Conservation (phyloP, 441 rosid genomes). For the Erodium moschatum region DNA sequence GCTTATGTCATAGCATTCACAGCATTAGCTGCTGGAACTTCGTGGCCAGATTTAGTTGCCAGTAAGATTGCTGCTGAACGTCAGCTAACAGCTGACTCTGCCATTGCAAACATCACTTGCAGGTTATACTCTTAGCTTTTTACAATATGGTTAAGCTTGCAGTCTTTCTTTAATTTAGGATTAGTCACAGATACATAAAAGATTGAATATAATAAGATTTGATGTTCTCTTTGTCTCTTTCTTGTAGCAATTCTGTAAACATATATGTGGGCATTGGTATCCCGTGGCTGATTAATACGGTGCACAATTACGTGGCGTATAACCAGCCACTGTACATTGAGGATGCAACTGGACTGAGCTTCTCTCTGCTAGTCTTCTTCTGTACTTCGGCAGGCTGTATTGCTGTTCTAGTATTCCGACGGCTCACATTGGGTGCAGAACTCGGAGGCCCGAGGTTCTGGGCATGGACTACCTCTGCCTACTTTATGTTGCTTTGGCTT, state of each 20-base stretch:
- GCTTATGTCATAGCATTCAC: slow-evolving; percentile 87
- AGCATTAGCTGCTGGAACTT: slow-evolving; percentile 76
- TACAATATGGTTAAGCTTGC: too few species aligned
- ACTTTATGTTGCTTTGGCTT: slow-evolving; percentile 74
- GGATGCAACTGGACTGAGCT: slow-evolving; percentile 69
- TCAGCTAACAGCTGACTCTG: slow-evolving; percentile 80
- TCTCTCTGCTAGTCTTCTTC: slow-evolving; percentile 75
- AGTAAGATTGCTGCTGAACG: slow-evolving; percentile 95
- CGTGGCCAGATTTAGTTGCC: slow-evolving; percentile 94
- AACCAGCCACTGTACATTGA: slow-evolving; percentile 52
- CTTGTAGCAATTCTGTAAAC: slow-evolving; percentile 78
- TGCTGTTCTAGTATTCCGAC: slow-evolving; percentile 61
- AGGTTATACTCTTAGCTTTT: slow-evolving; percentile 25
- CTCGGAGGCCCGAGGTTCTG: slow-evolving; percentile 81
- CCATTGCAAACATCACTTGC: slow-evolving; percentile 94
- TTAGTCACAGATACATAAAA: too few species aligned
- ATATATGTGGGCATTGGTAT: slow-evolving; percentile 77
- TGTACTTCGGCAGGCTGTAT: slow-evolving; percentile 69
- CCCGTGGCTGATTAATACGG: slow-evolving; percentile 82
- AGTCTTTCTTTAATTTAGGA: neutral
- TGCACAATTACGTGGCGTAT: slow-evolving; percentile 63
- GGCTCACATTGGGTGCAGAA: slow-evolving; percentile 70
- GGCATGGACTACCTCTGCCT: slow-evolving; percentile 67
- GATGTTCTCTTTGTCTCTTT: neutral
- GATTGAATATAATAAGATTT: too few species aligned